Percentiles rank a stretch among this genome's conserved stretches.
Evolutionary conservation across 2,329 filamentous ascomycete species (phyloP).

Genomic region (Aspergillus caelatus): DNA sequence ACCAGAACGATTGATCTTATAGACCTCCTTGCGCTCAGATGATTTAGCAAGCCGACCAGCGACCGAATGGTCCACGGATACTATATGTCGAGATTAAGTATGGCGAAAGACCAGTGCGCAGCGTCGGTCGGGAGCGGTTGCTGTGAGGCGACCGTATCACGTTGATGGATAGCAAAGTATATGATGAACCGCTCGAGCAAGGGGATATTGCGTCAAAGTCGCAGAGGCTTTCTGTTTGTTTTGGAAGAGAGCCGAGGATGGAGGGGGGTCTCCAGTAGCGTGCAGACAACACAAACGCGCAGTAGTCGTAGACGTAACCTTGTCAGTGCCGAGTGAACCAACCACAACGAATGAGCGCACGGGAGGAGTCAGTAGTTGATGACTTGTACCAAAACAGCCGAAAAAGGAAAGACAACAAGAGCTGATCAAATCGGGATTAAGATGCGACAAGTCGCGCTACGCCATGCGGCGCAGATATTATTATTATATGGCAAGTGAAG

Average conservation of each 20-base stretch:
- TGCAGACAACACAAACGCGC: constrained; percentile 25
- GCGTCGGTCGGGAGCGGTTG: constrained; percentile 9
- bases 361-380: constrained; percentile 17
- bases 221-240: constrained; percentile 3
- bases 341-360: constrained; percentile 18
- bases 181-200: not conserved
- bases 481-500: not conserved
- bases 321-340: constrained; percentile 20
- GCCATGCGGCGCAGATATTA: constrained; percentile 1
- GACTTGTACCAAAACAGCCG: constrained; percentile 7
- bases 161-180: not conserved
- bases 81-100: constrained; percentile 15
- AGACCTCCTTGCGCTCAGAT: constrained; percentile 10
- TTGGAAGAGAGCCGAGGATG: constrained; percentile 6
- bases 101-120: constrained; percentile 14
- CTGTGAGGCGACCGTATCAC: not conserved
- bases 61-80: constrained; percentile 20
- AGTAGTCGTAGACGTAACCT: constrained; percentile 18
- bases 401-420: constrained; percentile 16
- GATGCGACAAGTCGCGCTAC: constrained; percentile 8
- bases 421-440: not conserved
- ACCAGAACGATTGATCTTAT: not conserved
- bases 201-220: not conserved
- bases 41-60: constrained; percentile 34
- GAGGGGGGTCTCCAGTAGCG: constrained; percentile 7